Conservation (phyloP, 2,329 filamentous ascomycete genomes). For the Alternaria alternata region DNA sequence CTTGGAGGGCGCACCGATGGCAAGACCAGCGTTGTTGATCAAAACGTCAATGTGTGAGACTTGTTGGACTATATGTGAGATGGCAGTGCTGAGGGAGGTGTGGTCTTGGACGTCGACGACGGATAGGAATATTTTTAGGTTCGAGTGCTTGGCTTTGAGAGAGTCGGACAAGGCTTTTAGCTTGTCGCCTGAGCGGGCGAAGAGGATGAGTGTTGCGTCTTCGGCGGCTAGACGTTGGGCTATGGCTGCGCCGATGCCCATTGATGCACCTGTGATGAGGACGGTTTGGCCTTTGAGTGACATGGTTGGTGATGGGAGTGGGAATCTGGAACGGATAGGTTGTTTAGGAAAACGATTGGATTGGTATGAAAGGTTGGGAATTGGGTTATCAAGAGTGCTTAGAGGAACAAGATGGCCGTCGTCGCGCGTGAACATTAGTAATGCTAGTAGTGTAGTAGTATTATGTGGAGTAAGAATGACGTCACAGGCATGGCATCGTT, state of each 20-base stretch:
- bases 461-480: slow-evolving; percentile 8
- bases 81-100: slow-evolving; percentile 36
- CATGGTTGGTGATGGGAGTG: slow-evolving; percentile 22
- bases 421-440: neutral
- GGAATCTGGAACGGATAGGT: neutral
- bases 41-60: slow-evolving; percentile 55
- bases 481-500: slow-evolving; percentile 1
- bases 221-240: slow-evolving; percentile 51
- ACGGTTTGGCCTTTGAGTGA: slow-evolving; percentile 36
- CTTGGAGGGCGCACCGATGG: slow-evolving; percentile 55
- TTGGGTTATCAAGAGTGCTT: neutral
- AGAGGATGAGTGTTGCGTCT: slow-evolving; percentile 54
- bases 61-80: slow-evolving; percentile 33
- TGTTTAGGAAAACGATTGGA: neutral
- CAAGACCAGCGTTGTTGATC: slow-evolving; percentile 60
- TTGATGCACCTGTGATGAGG: slow-evolving; percentile 53
- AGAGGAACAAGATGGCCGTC: neutral
- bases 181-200: slow-evolving; percentile 51
- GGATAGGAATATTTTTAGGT: slow-evolving; percentile 35
- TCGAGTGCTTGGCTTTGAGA: slow-evolving; percentile 14
- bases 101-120: slow-evolving; percentile 49
- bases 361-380: neutral
- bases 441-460: neutral
- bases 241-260: slow-evolving; percentile 59
- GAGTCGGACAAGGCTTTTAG: slow-evolving; percentile 30